phyloP scores from a whole-genome alignment of 2,329 filamentous ascomycete genomes.

The Leptodontidium sp. region DNA sequence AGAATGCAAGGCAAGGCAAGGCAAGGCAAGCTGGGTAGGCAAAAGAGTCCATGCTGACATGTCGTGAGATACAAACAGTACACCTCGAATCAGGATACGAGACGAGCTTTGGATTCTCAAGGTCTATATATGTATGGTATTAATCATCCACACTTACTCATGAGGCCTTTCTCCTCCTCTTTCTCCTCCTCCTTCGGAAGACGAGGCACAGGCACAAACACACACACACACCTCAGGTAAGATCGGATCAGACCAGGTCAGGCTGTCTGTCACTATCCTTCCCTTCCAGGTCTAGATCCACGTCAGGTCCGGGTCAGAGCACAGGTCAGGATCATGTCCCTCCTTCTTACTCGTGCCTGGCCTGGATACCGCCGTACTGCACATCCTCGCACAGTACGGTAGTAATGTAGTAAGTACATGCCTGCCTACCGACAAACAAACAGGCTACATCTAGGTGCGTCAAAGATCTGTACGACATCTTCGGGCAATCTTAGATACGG shows the following conservation, averaged over 20 bases:
- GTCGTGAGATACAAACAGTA: not conserved
- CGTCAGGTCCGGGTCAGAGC: not conserved
- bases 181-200: not conserved
- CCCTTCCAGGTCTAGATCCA: not conserved
- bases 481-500: not conserved
- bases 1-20: too few relatives aligned
- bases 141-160: not conserved
- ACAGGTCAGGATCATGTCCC: not conserved
- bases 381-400: not conserved
- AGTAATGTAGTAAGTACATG: too few relatives aligned
- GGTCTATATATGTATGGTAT: too few relatives aligned
- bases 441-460: not conserved
- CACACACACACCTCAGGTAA: not conserved
- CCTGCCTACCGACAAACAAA: not conserved
- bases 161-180: not conserved
- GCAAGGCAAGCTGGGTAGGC: not conserved
- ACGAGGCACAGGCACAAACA: not conserved
- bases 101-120: not conserved
- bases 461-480: slow-evolving; percentile 5
- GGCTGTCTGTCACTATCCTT: not conserved
- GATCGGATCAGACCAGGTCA: not conserved
- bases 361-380: not conserved
- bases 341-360: not conserved
- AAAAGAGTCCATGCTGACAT: not conserved
- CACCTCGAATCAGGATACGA: not conserved